Evolutionary conservation across 768 basidiomycete species (phyloP).

Genomic region (Gelatoporia subvermispora): DNA sequence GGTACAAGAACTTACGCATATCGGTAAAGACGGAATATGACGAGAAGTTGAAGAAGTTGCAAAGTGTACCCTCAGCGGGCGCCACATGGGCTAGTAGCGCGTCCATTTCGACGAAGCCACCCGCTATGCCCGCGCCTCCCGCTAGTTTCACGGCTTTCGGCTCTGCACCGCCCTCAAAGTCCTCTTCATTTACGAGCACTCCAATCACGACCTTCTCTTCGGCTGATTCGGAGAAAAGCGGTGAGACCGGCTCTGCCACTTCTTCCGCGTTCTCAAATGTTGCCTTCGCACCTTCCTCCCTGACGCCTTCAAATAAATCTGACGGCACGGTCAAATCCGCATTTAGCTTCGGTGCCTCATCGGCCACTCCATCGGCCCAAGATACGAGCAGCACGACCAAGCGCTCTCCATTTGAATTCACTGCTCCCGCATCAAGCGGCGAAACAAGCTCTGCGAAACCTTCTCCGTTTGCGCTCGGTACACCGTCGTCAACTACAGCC

Average conservation of each 20-base stretch:
- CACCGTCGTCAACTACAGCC: constrained; percentile 14
- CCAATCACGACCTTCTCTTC: background rate
- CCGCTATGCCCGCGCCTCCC: constrained; percentile 34
- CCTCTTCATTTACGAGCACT: constrained; percentile 9
- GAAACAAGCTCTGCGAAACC: background rate
- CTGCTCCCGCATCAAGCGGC: background rate
- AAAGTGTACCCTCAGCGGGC: background rate
- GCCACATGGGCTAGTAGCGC: background rate
- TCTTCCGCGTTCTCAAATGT: background rate
- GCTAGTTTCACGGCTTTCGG: constrained; percentile 32
- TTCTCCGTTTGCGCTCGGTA: background rate
- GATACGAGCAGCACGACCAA: constrained; percentile 4
- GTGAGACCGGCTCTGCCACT: too few relatives aligned
- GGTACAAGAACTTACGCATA: constrained; percentile 53
- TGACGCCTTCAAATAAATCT: background rate
- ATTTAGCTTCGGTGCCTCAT: background rate
- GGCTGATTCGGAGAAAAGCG: too few relatives aligned
- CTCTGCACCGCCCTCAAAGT: constrained; percentile 23
- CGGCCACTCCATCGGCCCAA: background rate
- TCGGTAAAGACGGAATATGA: constrained; percentile 56
- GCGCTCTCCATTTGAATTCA: constrained; percentile 11
- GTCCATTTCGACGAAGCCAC: background rate
- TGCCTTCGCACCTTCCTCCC: background rate
- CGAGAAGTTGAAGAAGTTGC: constrained; percentile 7
- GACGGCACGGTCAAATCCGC: background rate